Evolutionary conservation across 148 eudicot genomes (phyloP).

Genomic region (Spergularia bocconei): DNA sequence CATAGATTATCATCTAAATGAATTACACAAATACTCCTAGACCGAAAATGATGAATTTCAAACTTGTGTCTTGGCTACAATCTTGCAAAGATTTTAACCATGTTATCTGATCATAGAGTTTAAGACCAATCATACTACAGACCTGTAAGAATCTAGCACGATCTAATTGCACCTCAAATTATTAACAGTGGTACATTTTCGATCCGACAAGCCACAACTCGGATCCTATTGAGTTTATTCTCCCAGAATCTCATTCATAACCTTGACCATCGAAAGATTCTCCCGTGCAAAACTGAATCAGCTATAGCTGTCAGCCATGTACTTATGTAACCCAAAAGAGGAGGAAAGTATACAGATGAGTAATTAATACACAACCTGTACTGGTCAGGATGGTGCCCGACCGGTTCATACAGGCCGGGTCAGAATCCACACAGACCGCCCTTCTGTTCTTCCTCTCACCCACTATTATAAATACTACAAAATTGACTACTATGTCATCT

Average conservation of each 20-base stretch:
- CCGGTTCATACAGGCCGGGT: constrained; percentile 57
- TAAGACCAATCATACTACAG: not conserved
- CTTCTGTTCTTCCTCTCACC: not conserved
- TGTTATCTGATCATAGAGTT: not conserved
- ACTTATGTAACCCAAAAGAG: constrained; percentile 34
- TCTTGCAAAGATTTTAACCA: not conserved
- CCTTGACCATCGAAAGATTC: constrained; percentile 22
- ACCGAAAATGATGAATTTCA: not conserved
- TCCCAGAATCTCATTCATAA: constrained; percentile 6
- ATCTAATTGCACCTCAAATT: not conserved
- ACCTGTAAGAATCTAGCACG: not conserved
- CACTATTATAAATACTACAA: not conserved
- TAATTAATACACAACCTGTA: constrained; percentile 34
- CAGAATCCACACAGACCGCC: constrained; percentile 3
- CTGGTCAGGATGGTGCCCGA: constrained; percentile 52
- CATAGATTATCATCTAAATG: not conserved
- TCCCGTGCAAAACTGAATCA: constrained; percentile 31
- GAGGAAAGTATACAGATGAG: constrained; percentile 33
- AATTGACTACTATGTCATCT: constrained; percentile 12
- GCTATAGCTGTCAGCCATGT: constrained; percentile 39
- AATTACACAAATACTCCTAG: not conserved
- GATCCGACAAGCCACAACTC: constrained; percentile 2
- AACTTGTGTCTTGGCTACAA: not conserved
- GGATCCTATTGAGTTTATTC: constrained; percentile 5
- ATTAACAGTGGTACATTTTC: not conserved